Percentiles rank a stretch among this genome's conserved stretches.
Evolutionary conservation across 495 filamentous ascomycete species (phyloP).

Genomic region (Podospora conica): DNA sequence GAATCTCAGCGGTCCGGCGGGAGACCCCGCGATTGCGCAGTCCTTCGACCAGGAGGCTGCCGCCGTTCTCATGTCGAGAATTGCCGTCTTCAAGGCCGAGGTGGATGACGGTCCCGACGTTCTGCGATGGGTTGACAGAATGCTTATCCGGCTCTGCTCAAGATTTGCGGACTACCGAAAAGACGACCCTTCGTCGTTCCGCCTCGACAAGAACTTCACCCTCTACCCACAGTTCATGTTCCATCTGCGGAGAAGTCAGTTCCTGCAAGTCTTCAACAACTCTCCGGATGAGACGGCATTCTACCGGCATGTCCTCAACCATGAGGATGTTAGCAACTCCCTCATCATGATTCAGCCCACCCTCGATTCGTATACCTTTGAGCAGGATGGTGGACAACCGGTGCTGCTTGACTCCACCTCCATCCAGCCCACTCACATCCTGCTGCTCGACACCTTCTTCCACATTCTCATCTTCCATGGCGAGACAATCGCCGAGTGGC

Average conservation of each 20-base stretch:
- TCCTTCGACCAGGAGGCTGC: constrained; percentile 99
- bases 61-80: constrained; percentile 95
- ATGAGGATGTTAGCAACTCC: constrained; percentile 95
- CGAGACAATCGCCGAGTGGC: constrained; percentile 96
- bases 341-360: constrained; percentile 99
- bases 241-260: constrained; percentile 93
- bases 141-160: constrained; percentile 95
- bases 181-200: constrained; percentile 96
- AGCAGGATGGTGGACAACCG: constrained; percentile 83
- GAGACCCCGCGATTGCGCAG: constrained; percentile 94
- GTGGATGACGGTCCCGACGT: constrained; percentile 99
- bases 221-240: constrained; percentile 99
- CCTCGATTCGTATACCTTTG: constrained; percentile 93
- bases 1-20: constrained; percentile 87
- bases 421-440: constrained; percentile 89
- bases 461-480: constrained; percentile 99
- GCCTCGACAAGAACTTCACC: constrained; percentile 98
- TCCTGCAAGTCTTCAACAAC: constrained; percentile 99
- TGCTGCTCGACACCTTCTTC: constrained; percentile 98
- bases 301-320: constrained; percentile 93
- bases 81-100: constrained; percentile 98
- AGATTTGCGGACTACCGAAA: constrained; percentile 98
- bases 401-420: constrained; percentile 93
- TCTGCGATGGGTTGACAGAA: constrained; percentile 95
- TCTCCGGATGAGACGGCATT: constrained; percentile 98